Conservation (phyloP, 1,139 yeast genomes). For the Eremothecium cymbalariae region DNA sequence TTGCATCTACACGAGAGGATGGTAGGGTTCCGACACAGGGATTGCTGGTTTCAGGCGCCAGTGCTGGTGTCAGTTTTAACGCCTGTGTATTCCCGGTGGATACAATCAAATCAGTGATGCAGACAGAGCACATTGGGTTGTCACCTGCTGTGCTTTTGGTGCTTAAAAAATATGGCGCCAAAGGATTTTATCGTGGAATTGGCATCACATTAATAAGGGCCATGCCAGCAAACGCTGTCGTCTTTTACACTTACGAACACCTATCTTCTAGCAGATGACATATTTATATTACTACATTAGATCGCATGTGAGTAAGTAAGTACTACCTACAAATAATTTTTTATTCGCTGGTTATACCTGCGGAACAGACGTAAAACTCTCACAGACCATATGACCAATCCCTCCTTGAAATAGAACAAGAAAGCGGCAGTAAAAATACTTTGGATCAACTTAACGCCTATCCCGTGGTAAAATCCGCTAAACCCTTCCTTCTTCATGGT, state of each 20-base stretch:
- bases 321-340: too few species aligned
- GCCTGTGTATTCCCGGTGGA: slow-evolving; percentile 81
- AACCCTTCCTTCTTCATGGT: slow-evolving; percentile 65
- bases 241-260: slow-evolving; percentile 71
- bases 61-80: slow-evolving; percentile 79
- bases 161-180: slow-evolving; percentile 38
- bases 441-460: slow-evolving; percentile 70
- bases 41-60: slow-evolving; percentile 67
- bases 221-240: slow-evolving; percentile 82
- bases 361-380: slow-evolving; percentile 14
- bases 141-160: slow-evolving; percentile 35
- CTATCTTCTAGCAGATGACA: too few species aligned
- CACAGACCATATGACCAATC: slow-evolving; percentile 40
- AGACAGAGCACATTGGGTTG: slow-evolving; percentile 41
- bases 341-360: neutral
- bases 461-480: slow-evolving; percentile 69
- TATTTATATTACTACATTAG: too few species aligned
- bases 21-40: slow-evolving; percentile 42
- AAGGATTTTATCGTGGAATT: slow-evolving; percentile 74
- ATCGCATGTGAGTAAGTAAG: too few species aligned
- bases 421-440: slow-evolving; percentile 85
- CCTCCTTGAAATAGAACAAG: slow-evolving; percentile 85
- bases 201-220: slow-evolving; percentile 77
- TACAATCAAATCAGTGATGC: slow-evolving; percentile 81
- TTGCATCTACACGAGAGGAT: slow-evolving; percentile 31